A percentile compares a stretch with the other conserved stretches of the same genome.
These are phyloP conservation scores for Emergomyces africanus DNA, from an alignment of 2,329 filamentous ascomycete species.

Conservation along the genomic window DNA sequence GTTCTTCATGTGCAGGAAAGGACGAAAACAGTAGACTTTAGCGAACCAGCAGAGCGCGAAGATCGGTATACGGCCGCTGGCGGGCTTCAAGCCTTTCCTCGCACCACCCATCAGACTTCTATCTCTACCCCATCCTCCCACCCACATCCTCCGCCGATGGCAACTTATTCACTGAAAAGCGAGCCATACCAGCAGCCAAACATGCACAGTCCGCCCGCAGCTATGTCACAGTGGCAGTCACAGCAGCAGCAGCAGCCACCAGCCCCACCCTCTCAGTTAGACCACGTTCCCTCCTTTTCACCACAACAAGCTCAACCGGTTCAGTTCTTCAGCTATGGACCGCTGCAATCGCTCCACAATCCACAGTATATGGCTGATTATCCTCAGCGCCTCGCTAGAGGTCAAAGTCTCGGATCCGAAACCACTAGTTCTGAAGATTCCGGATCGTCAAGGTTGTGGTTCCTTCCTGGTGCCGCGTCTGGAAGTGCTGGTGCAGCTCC, in stretches of 20 bases:
- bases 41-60: neutral
- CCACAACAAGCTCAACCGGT: neutral
- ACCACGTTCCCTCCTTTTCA: neutral
- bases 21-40: neutral
- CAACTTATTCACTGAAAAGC: neutral
- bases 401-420: slow-evolving; percentile 9
- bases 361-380: neutral
- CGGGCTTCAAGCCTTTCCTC: neutral
- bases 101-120: neutral
- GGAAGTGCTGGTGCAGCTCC: slow-evolving; percentile 10
- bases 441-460: slow-evolving; percentile 10
- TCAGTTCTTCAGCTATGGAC: neutral
- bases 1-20: neutral
- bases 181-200: neutral
- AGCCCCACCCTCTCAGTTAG: neutral
- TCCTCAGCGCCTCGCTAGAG: neutral
- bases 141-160: neutral
- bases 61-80: neutral
- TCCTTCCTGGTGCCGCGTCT: slow-evolving; percentile 6
- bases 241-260: neutral
- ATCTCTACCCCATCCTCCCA: neutral
- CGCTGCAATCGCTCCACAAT: neutral
- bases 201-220: neutral
- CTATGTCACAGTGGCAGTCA: neutral
- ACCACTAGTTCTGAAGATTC: slow-evolving; percentile 9